A percentile compares a stretch with the other conserved stretches of the same genome.
Evolutionary conservation across 805 yeast genomes (phyloP).

Genomic region (Candida loeiensis): DNA sequence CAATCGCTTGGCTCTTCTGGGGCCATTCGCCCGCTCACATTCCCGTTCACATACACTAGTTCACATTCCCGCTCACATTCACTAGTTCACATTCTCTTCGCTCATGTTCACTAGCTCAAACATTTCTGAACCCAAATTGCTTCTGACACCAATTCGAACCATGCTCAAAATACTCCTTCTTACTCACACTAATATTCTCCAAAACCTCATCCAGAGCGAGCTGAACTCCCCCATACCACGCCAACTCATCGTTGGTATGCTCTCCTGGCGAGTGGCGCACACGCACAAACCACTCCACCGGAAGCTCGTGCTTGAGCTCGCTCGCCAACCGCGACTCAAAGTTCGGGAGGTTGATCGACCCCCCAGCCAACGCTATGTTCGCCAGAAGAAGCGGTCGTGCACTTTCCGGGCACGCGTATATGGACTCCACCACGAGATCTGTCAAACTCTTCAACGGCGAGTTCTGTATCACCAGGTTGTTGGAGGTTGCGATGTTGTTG

Average conservation of each 20-base stretch:
- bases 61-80: not conserved
- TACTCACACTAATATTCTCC: conserved; percentile 57
- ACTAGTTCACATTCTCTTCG: not conserved
- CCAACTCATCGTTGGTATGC: conserved; percentile 21
- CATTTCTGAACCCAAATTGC: conserved; percentile 43
- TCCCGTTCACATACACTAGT: too few species aligned
- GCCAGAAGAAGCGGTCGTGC: conserved; percentile 71
- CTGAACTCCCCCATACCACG: conserved; percentile 37
- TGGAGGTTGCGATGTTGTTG: conserved; percentile 26
- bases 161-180: conserved; percentile 80
- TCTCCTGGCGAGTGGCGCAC: conserved; percentile 23
- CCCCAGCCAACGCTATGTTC: conserved; percentile 81
- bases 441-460: conserved; percentile 66
- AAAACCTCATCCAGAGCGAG: conserved; percentile 40
- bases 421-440: conserved; percentile 70
- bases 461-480: conserved; percentile 29
- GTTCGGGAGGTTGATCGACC: conserved; percentile 69
- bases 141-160: conserved; percentile 62
- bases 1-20: too few species aligned
- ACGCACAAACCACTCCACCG: conserved; percentile 66
- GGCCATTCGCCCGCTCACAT: too few species aligned
- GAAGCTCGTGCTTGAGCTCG: conserved; percentile 65
- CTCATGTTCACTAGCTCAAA: not conserved
- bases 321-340: conserved; percentile 56
- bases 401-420: conserved; percentile 69